Evolutionary conservation across 495 filamentous ascomycete species (phyloP), one percentile per base, ranked within the genome.

Genomic region (Bathelium albidoporum): DNA sequence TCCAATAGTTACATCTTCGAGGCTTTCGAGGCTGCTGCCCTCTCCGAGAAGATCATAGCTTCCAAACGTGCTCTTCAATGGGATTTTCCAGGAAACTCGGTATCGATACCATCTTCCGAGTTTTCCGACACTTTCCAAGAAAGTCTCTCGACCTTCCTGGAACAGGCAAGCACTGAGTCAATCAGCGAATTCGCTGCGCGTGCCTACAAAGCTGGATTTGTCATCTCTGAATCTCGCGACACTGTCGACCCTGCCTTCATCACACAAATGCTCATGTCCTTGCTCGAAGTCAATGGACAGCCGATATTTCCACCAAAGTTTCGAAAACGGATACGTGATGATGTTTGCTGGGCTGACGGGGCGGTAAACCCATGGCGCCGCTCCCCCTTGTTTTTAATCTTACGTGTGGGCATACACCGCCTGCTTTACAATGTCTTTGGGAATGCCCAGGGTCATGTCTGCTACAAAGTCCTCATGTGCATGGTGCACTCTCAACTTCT

Each of bases 381-480:
- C 36, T 72, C 69, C 12, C 77, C 85, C 0, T 74, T 77, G 43
- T 88, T 82, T 81, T 80, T 89, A 2, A 74, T 85, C 0, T 70
- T 87, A 14, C 78, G 85, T 0, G 83, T 89, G 1, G 72, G 72
- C 0, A 65, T 80, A 18, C 76, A 83, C 31, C 77, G 83, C 0
- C 73, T 78, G 11, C 73, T 87, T 0, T 77, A 69, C 45, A 49
- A 76, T 10, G 16, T 67, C 0, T 71, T 82, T 3, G 84, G 83
- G 1, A 68, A 59, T 10, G 74, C 78, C 2, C 14, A 65, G 3
- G 85, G 83, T 0, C 75, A 76, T n/a, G 58, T 80, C 1, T 70
- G 75, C 4, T 88, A 87, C 77, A 89, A 89, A 64, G 72, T 79
- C 44, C 68, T 87, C 1, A 76, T 85, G 2, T 78, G 75, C 59